phyloP scores from a whole-genome alignment of 106 monocot genomes.

The Apostasia shenzhenica region DNA sequence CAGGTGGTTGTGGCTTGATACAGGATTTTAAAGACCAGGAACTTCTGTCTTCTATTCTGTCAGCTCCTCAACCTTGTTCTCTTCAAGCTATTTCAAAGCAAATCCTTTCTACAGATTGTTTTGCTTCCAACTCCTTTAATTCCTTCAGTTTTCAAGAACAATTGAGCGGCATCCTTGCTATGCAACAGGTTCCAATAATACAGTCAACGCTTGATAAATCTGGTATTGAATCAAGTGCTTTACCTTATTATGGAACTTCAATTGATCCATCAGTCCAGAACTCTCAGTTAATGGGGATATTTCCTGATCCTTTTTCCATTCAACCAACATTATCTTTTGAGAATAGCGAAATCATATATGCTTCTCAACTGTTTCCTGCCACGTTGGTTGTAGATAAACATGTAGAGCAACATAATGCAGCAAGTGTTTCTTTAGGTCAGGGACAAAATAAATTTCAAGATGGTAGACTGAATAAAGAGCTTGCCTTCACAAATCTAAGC shows the following conservation, averaged over 20 bases:
- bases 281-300: constrained; percentile 3
- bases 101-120: constrained; percentile 20
- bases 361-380: background rate
- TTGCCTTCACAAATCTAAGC: background rate
- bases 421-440: constrained; percentile 17
- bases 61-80: constrained; percentile 15
- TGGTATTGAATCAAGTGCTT: constrained; percentile 6
- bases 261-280: background rate
- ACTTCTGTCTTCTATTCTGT: constrained; percentile 17
- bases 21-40: constrained; percentile 19
- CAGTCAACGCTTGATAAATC: background rate
- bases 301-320: constrained; percentile 6
- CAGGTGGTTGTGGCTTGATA: constrained; percentile 2
- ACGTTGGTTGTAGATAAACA: constrained; percentile 1
- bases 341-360: constrained; percentile 13
- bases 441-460: constrained; percentile 15
- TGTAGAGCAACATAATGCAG: constrained; percentile 1
- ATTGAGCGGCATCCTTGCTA: constrained; percentile 15
- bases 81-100: constrained; percentile 22
- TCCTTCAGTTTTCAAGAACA: constrained; percentile 17
- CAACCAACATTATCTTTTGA: constrained; percentile 12
- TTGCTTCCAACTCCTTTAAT: constrained; percentile 19
- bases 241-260: constrained; percentile 7
- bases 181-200: constrained; percentile 12
- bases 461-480: background rate